These are phyloP conservation scores for Scytalidium lignicola DNA, from an alignment of 2,329 filamentous ascomycete species.

Conservation along the genomic window DNA sequence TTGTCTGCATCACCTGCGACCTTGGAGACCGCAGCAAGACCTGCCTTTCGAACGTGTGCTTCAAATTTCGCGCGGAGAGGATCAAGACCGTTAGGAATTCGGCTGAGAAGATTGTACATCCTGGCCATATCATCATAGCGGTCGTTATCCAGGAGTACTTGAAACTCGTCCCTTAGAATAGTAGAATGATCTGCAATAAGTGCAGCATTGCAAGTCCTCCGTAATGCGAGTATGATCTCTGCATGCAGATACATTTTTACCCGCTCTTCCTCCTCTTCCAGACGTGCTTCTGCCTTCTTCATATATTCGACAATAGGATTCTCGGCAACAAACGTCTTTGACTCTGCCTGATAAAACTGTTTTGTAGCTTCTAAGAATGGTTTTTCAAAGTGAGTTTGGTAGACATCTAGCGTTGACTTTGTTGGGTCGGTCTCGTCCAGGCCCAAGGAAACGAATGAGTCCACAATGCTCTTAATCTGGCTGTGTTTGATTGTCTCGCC, in stretches of 20 bases:
- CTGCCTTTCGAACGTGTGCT: constrained; percentile 85
- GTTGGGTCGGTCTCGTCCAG: constrained; percentile 88
- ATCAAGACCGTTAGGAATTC: constrained; percentile 87
- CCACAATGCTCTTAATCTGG: constrained; percentile 95
- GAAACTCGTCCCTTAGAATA: constrained; percentile 92
- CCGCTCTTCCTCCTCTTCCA: constrained; percentile 91
- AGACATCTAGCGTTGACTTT: constrained; percentile 93
- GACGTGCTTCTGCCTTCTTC: constrained; percentile 92
- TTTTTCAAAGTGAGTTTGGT: constrained; percentile 85
- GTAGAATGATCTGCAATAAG: constrained; percentile 83
- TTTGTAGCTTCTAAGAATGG: constrained; percentile 85
- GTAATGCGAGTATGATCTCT: constrained; percentile 80
- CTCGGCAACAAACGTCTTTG: constrained; percentile 88
- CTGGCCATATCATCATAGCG: constrained; percentile 91
- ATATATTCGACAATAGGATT: constrained; percentile 99
- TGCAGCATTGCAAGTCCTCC: constrained; percentile 81
- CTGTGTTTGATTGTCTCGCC: constrained; percentile 96
- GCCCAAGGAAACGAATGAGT: constrained; percentile 92
- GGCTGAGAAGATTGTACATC: constrained; percentile 88
- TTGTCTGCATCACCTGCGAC: constrained; percentile 82
- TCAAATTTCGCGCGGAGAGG: constrained; percentile 85
- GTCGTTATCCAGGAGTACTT: constrained; percentile 87
- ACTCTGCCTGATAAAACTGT: constrained; percentile 85
- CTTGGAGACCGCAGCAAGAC: constrained; percentile 83
- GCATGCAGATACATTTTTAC: constrained; percentile 87